Base-by-base conservation (phyloP, 176 grass and related monocot species). In the Musa itinerans region DNA sequence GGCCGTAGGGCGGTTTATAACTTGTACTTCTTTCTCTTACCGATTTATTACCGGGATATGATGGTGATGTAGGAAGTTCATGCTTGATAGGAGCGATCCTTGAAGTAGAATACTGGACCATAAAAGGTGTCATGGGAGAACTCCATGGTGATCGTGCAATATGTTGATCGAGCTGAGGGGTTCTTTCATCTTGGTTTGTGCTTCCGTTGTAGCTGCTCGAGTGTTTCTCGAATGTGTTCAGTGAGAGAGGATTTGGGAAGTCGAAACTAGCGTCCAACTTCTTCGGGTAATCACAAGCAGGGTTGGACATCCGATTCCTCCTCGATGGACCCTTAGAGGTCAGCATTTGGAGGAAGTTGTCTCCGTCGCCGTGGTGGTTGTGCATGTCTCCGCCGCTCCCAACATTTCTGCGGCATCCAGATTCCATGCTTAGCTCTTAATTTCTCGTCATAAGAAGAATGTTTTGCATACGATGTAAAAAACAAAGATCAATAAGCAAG, bases 231-330 rank as follows among this genome's bases (percentile, higher is more conserved):
- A 86, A 71, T 9, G 66, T 69, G 27, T 82, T 63, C 1, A 56
- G 64, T 21, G 79, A 58, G n/a, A 81, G 68, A 3, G 74, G 69
- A 89, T 83, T 58, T 77, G 64, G 78, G 79, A 84, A 16, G 55
- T 54, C 65, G 78, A 71, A 63, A 22, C 80, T 19, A 61, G 80
- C 84, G 76, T 90, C 93, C 65, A 90, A 86, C 74, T 92, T 96
- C 83, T 91, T 97, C 79, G 93, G 86, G 83, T 93, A 97, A 53
- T 97, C 90, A 74, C 79, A 90, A 23, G 89, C 90, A 20, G 90
- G 81, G 21, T 77, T 78, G 48, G 89, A 89, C 62, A 93, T 85
- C 81, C 89, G 65, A 10, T 48, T 84, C 53, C 34, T 43, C 34
- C 82, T 75, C 21, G 82, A 75, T 8, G 91, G 72, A 16, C 81